These are phyloP conservation scores for Colletotrichum sp. DNA, from an alignment of 2,329 filamentous ascomycete genomes.

Conservation along the genomic window DNA sequence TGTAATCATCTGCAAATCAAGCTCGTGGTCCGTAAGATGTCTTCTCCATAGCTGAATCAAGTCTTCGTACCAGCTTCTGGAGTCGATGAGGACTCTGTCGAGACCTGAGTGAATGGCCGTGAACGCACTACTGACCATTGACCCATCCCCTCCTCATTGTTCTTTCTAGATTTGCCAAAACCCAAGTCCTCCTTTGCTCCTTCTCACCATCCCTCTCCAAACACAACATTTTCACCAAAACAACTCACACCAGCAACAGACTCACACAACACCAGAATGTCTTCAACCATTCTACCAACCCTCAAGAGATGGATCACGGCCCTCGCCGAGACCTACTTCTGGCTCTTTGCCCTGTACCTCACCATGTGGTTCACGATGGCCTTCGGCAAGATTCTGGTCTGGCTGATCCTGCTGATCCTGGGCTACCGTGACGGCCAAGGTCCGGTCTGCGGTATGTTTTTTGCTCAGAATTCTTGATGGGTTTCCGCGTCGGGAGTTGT, in stretches of 20 bases:
- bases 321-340: not conserved
- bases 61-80: accelerated
- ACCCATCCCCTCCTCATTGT: not conserved
- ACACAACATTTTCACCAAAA: not conserved
- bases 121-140: not conserved
- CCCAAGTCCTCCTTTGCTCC: not conserved
- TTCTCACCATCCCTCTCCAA: not conserved
- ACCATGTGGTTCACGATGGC: not conserved
- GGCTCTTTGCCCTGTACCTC: not conserved
- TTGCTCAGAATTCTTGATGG: accelerated
- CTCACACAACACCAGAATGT: not conserved
- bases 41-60: not conserved
- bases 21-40: not conserved
- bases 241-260: not conserved
- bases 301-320: not conserved
- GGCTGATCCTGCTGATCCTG: not conserved
- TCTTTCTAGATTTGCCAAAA: not conserved
- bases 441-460: not conserved
- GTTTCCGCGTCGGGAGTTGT: not conserved
- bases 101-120: not conserved
- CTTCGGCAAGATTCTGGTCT: not conserved
- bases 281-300: not conserved
- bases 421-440: not conserved
- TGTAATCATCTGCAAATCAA: accelerated
- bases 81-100: not conserved